Evolutionary conservation across 306 rosid genomes (phyloP), one percentile per base, ranked within the genome.

Genomic region (Canavalia gladiata): DNA sequence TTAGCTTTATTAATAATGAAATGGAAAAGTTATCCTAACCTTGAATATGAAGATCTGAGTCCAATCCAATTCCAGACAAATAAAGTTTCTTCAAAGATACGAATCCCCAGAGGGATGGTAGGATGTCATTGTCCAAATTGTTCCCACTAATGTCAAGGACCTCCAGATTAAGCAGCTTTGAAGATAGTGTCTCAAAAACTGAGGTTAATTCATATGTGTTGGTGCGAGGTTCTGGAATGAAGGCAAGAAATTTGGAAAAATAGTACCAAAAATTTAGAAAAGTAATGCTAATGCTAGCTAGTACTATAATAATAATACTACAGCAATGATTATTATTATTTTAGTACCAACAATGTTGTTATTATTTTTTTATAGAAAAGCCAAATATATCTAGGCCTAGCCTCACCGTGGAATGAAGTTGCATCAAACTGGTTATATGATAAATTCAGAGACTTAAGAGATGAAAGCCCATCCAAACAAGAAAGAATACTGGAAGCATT

Each of bases 391-490:
- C 1, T 54, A 8, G 63, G 9, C n/a, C n/a, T n/a, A n/a, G n/a
- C n/a, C 51, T 76, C 39, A 68, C 57, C 9, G 0, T 68, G 42
- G 3, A 43, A 31, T 45, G 70, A 43, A 8, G 4, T 8, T 8
- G 1, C 8, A 0, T 25, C 3, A 9, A 79, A 35, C 0, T 1
- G 0, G 4, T 3, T 10, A 0, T 0, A 2, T 4, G 2, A 0
- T 52, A 72, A 54, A 4, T 13, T 0, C 8, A 52, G 35, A n/a
- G 50, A 50, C 63, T 72, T 54, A 8, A 64, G 49, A 64, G 70
- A 64, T 0, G 70, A 64, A 35, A 35, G 49, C 1, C 28, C 31
- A 7, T 8, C 7, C 28, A 64, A 42, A 64, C 30, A 13, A 3
- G 31, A 35, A 3, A 11, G 10, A 10, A 12, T 60, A 5, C 1